These are phyloP conservation scores for Populus hybrid DNA, from an alignment of 441 rosid genomes.

Conservation along the genomic window DNA sequence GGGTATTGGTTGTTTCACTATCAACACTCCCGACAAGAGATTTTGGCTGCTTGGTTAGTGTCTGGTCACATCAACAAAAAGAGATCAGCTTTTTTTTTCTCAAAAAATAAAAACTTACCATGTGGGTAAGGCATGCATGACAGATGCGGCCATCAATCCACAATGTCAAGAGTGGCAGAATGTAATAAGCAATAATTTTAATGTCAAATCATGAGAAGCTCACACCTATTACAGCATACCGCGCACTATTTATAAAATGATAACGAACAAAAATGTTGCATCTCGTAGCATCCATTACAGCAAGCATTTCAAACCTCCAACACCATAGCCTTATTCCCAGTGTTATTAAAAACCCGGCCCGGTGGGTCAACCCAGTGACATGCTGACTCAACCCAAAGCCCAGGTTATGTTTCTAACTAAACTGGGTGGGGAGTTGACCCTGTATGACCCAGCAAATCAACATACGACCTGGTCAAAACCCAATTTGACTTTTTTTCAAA, in stretches of 20 bases:
- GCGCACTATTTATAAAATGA: neutral
- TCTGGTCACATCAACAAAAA: conserved; percentile 32
- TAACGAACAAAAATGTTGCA: neutral
- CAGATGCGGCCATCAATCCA: neutral
- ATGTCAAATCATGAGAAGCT: conserved; percentile 1
- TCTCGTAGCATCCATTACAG: neutral
- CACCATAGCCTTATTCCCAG: neutral
- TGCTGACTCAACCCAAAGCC: too few relatives aligned
- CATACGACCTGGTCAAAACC: too few relatives aligned
- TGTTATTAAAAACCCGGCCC: too few relatives aligned
- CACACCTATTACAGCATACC: neutral
- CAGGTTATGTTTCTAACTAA: too few relatives aligned
- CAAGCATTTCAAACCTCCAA: neutral
- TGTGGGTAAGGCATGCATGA: neutral
- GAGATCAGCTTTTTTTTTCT: neutral
- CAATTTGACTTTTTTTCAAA: too few relatives aligned
- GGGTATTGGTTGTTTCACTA: conserved; percentile 32
- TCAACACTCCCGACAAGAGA: conserved; percentile 29
- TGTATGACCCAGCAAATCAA: too few relatives aligned
- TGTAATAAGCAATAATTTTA: neutral
- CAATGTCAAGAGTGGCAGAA: neutral
- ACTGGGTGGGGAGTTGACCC: too few relatives aligned
- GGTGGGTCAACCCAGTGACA: too few relatives aligned
- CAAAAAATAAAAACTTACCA: neutral
- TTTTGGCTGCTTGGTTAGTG: conserved; percentile 43